Percentiles rank a stretch among this genome's conserved stretches.
These are phyloP conservation scores for Cyclostephanos invisitatus DNA, from an alignment of 108 stramenopile species.

Conservation along the genomic window DNA sequence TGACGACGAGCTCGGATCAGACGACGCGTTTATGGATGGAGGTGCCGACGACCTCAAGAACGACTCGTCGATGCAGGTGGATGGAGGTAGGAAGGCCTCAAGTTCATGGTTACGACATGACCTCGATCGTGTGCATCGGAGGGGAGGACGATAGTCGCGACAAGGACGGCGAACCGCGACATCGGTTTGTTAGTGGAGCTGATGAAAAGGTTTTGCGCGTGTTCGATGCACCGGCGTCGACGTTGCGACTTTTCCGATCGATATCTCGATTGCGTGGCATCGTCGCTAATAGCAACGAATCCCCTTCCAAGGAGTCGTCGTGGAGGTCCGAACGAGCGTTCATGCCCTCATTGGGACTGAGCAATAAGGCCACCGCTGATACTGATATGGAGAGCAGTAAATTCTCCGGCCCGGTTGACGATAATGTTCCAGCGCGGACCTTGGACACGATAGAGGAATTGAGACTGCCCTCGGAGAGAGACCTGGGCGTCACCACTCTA, in stretches of 20 bases:
- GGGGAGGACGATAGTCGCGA: constrained; percentile 14
- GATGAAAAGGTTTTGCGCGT: constrained; percentile 88
- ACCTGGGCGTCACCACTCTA: constrained; percentile 76
- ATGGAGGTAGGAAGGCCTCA: constrained; percentile 84
- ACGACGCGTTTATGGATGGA: constrained; percentile 84
- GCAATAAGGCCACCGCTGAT: constrained; percentile 79
- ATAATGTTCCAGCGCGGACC: constrained; percentile 24
- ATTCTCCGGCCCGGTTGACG: constrained; percentile 31
- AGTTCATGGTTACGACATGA: constrained; percentile 88
- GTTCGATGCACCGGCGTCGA: constrained; percentile 81
- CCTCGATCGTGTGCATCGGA: constrained; percentile 67
- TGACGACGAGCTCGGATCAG: constrained; percentile 79
- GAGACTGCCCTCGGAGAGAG: constrained; percentile 77
- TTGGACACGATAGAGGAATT: constrained; percentile 21
- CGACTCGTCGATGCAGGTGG: constrained; percentile 49
- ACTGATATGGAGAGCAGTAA: constrained; percentile 38
- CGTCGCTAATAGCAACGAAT: neutral
- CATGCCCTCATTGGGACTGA: constrained; percentile 84
- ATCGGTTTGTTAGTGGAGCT: constrained; percentile 78
- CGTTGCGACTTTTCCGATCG: constrained; percentile 53
- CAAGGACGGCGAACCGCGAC: constrained; percentile 42
- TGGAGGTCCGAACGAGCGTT: constrained; percentile 82
- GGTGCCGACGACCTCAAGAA: constrained; percentile 22
- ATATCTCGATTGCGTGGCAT: constrained; percentile 21
- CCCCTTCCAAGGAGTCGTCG: neutral